phyloP scores from a whole-genome alignment of 2,329 filamentous ascomycete genomes.

The Exophiala oligosperma region DNA sequence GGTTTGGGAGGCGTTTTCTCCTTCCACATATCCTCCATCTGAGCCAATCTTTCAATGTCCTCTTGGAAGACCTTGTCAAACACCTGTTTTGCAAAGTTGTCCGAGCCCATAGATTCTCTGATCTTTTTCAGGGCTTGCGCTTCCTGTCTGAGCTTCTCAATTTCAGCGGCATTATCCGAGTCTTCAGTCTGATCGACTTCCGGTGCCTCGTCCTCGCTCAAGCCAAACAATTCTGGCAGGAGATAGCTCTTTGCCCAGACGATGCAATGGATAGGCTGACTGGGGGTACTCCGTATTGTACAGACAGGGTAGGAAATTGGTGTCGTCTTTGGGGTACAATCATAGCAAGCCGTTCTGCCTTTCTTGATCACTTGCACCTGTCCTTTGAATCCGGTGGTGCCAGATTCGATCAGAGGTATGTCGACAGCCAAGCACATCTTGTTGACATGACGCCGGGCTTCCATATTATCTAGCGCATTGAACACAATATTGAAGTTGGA shows the following conservation, averaged over 20 bases:
- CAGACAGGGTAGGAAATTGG: constrained; percentile 95
- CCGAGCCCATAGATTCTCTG: constrained; percentile 74
- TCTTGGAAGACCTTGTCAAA: constrained; percentile 91
- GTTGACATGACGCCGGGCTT: constrained; percentile 92
- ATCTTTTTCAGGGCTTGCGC: constrained; percentile 81
- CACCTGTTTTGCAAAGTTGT: constrained; percentile 73
- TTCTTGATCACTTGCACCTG: constrained; percentile 97
- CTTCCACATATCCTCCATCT: constrained; percentile 98
- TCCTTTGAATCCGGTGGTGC: constrained; percentile 95
- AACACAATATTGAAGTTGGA: constrained; percentile 79
- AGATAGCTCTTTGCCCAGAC: constrained; percentile 98
- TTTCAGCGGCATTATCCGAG: constrained; percentile 81
- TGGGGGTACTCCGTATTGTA: constrained; percentile 94
- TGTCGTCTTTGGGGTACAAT: constrained; percentile 84
- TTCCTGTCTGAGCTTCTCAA: constrained; percentile 82
- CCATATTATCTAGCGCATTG: constrained; percentile 94
- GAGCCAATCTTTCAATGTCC: constrained; percentile 77
- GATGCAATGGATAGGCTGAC: constrained; percentile 96
- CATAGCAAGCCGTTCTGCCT: constrained; percentile 90
- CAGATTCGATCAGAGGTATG: constrained; percentile 90
- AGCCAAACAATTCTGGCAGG: constrained; percentile 90
- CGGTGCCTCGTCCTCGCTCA: constrained; percentile 79
- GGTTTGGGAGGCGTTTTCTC: constrained; percentile 71
- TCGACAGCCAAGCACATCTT: constrained; percentile 93
- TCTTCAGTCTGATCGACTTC: constrained; percentile 79